These are phyloP conservation scores for Zymoseptoria ardabiliae DNA, from an alignment of 2,329 filamentous ascomycete genomes.

Conservation along the genomic window DNA sequence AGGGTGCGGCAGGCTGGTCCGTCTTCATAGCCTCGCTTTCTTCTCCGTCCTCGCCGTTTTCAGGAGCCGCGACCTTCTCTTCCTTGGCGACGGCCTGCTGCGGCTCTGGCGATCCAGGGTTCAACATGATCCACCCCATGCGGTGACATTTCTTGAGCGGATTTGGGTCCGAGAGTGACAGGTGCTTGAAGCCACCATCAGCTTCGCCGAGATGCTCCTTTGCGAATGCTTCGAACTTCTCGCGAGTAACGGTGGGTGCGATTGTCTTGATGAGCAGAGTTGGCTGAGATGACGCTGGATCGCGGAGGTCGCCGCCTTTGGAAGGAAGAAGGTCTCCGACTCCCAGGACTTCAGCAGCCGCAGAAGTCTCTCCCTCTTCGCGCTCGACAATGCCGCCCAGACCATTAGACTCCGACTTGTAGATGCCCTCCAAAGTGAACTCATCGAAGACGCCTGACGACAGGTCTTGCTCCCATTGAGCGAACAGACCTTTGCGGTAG, in stretches of 20 bases:
- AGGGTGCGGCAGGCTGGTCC: conserved; percentile 5
- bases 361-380: conserved; percentile 89
- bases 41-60: conserved; percentile 16
- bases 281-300: conserved; percentile 81
- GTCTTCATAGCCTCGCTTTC: conserved; percentile 13
- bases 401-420: conserved; percentile 86
- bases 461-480: conserved; percentile 83
- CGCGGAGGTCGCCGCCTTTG: conserved; percentile 75
- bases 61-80: conserved; percentile 49
- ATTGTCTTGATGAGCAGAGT: conserved; percentile 97
- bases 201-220: conserved; percentile 88
- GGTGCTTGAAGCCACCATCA: conserved; percentile 88
- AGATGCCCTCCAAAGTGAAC: conserved; percentile 87
- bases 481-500: conserved; percentile 70
- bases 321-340: conserved; percentile 85
- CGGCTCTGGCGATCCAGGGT: conserved; percentile 52
- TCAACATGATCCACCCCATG: conserved; percentile 96
- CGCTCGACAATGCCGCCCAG: conserved; percentile 80
- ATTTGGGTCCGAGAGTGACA: conserved; percentile 93
- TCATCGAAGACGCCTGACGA: conserved; percentile 84
- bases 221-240: conserved; percentile 89
- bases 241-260: conserved; percentile 87
- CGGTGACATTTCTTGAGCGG: conserved; percentile 94
- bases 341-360: conserved; percentile 83
- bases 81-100: conserved; percentile 59